Conservation (phyloP, 495 filamentous ascomycete species). For the Saxophila tyrrhenica region DNA sequence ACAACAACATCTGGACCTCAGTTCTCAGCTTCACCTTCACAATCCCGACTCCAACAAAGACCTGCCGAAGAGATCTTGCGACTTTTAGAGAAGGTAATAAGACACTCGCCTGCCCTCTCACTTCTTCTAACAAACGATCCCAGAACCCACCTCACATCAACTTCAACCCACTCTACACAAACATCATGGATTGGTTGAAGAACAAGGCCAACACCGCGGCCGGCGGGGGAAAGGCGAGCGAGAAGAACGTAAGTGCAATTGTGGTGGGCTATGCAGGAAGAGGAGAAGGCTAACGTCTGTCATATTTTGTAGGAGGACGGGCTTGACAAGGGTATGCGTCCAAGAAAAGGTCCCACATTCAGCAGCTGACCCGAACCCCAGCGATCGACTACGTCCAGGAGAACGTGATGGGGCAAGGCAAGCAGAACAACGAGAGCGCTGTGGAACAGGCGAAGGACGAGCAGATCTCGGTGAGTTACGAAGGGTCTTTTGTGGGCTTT, state of each 20-base stretch:
- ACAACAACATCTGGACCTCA: too few species aligned
- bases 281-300: too few species aligned
- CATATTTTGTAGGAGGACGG: slow-evolving; percentile 46
- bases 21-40: too few species aligned
- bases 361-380: slow-evolving; percentile 20
- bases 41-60: too few species aligned
- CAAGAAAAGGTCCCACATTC: too few species aligned
- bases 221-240: slow-evolving; percentile 52
- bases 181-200: slow-evolving; percentile 32
- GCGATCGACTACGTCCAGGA: slow-evolving; percentile 60
- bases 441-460: slow-evolving; percentile 67
- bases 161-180: neutral
- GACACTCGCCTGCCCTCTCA: too few species aligned
- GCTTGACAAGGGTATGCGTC: slow-evolving; percentile 47
- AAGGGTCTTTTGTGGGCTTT: neutral
- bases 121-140: too few species aligned
- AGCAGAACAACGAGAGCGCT: slow-evolving; percentile 59
- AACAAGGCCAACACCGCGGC: slow-evolving; percentile 49
- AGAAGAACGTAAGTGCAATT: too few species aligned
- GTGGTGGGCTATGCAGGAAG: too few species aligned
- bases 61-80: too few species aligned
- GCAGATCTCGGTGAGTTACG: slow-evolving; percentile 34
- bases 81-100: too few species aligned
- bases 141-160: too few species aligned
- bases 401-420: slow-evolving; percentile 49